phyloP scores from a whole-genome alignment of 2,329 filamentous ascomycete species.

The Fusarium pseudonygamai region DNA sequence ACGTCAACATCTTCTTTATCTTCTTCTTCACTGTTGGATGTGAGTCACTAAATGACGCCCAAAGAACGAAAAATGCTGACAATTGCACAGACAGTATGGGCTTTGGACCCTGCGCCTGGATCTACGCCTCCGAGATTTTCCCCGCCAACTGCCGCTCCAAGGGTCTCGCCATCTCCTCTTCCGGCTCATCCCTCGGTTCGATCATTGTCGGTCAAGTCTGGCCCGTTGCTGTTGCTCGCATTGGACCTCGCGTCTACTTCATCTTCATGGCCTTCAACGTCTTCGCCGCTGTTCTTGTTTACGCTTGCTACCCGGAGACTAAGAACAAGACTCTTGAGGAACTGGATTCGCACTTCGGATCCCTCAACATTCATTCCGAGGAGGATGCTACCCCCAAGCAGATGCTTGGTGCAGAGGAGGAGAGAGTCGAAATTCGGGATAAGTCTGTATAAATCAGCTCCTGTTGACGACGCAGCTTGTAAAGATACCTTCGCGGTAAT shows the following conservation, averaged over 20 bases:
- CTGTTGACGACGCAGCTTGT: fast-evolving
- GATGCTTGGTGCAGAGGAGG: conserved; percentile 10
- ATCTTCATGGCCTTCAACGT: conserved; percentile 19
- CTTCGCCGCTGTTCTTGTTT: conserved; percentile 7
- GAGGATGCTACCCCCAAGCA: conserved; percentile 18
- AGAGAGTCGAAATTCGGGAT: not conserved
- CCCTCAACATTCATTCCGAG: conserved; percentile 16
- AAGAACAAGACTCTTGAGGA: conserved; percentile 16
- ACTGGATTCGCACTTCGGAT: conserved; percentile 14
- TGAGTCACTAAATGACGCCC: not conserved
- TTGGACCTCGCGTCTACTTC: conserved; percentile 9
- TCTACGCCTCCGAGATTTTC: conserved; percentile 22
- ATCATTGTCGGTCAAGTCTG: conserved; percentile 20
- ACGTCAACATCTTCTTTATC: conserved; percentile 20
- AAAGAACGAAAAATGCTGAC: too few species aligned
- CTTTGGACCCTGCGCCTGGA: conserved; percentile 14
- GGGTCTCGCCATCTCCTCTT: conserved; percentile 14
- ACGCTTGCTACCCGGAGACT: conserved; percentile 16
- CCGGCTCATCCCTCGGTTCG: conserved; percentile 6
- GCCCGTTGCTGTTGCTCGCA: conserved; percentile 2
- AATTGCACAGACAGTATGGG: conserved; percentile 7
- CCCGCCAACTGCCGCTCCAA: conserved; percentile 19
- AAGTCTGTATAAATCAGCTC: not conserved
- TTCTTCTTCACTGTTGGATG: conserved; percentile 18
- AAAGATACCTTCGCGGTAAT: not conserved